Evolutionary conservation across 2,329 filamentous ascomycete genomes (phyloP), one percentile per base, ranked within the genome.

Genomic region (Sporothrix pseudoabietina): DNA sequence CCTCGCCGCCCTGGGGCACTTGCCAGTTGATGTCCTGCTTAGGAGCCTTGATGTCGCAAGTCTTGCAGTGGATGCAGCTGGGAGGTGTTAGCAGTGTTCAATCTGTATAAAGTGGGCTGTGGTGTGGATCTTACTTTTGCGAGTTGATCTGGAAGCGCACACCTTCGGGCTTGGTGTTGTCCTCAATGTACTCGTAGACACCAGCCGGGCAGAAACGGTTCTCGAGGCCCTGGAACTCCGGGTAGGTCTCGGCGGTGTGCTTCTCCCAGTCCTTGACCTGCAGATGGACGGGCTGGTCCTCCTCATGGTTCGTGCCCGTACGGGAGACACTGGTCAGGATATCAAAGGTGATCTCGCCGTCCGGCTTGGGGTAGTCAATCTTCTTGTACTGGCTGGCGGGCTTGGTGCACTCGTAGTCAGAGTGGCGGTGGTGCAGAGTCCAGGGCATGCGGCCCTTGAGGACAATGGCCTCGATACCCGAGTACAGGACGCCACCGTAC

Each of bases 11-110:
- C 81, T 98, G 94, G 7, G 96, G 96, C 44, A 96, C 96, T 78
- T 94, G 89, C 94, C 94, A 97, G 82, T 97, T 98, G 83, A 99
- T 98, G 80, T 98, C 96, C 84, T 99, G 96, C 75, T 91, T 89
- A 8, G 96, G 96, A 19, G 94, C 95, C 85, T 99, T 99, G 85
- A 99, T 99, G 82, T 99, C 96, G 82, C 96, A 99, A 16, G 96
- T 99, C 88, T 99, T 99, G 87, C 96, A 99, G 84, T 99, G 96
- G 77, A 99, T 97, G 82, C 96, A 99, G 84, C 94, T 97, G 77
- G 55, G 55, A 22, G 4, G 5, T 35, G 71, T 74, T 59, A 74
- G 72, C 10, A 10, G 6, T 16, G 61, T 19, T 7, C n/a, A 55
- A 57, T 41, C 26, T 14, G 6, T 49, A 54, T 35, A 6, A 19